A percentile compares a stretch with the other conserved stretches of the same genome.
Conservation (phyloP, 1,284 basidiomycete genomes). For the Sphagnurus paluster region DNA sequence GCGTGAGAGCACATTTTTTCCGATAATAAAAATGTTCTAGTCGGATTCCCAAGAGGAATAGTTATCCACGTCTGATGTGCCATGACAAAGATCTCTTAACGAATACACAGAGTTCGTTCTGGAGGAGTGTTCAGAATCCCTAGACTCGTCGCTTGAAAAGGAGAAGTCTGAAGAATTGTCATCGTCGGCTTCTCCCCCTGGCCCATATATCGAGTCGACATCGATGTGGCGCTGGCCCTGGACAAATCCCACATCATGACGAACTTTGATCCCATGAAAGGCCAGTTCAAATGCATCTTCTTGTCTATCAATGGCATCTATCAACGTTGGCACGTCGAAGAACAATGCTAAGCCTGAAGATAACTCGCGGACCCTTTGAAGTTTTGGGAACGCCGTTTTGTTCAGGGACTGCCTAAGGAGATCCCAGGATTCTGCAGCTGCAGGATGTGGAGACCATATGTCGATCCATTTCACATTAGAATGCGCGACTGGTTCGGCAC, state of each 20-base stretch:
- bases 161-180: not conserved
- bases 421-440: not conserved
- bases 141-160: no score
- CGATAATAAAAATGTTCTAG: no score
- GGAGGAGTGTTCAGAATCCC: no score
- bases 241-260: not conserved
- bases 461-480: conserved; percentile 13
- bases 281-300: not conserved
- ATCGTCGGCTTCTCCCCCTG: not conserved
- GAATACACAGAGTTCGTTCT: no score
- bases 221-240: not conserved
- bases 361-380: not conserved
- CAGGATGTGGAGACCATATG: conserved; percentile 7
- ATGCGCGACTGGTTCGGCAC: conserved; percentile 2
- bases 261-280: not conserved
- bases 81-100: no score
- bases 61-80: no score
- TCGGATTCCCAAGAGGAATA: no score
- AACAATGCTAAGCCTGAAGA: not conserved
- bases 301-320: not conserved
- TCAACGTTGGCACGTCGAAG: not conserved
- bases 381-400: not conserved
- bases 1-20: no score
- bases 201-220: not conserved
- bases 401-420: not conserved